A percentile compares a stretch with the other conserved stretches of the same genome.
phyloP scores from a whole-genome alignment of 345 rosid species.

The Gossypium sturtianum region DNA sequence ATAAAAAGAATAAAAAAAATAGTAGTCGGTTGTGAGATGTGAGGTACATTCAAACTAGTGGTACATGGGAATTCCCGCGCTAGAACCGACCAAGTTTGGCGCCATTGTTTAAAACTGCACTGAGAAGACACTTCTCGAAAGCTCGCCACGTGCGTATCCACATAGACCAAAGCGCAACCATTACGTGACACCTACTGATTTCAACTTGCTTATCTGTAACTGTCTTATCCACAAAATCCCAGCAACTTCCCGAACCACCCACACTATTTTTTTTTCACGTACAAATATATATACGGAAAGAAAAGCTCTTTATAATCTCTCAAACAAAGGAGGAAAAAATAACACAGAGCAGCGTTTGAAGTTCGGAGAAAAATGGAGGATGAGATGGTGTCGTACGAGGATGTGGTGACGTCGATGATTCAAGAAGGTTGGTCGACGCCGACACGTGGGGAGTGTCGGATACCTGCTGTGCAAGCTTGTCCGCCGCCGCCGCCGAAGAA shows the following conservation, averaged over 20 bases:
- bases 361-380: not conserved
- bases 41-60: not conserved
- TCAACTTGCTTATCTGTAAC: conserved; percentile 2
- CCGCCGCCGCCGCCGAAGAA: conserved; percentile 82
- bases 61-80: conserved; percentile 3
- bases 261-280: not conserved
- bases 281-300: not conserved
- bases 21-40: not conserved
- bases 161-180: conserved; percentile 1
- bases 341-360: not conserved
- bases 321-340: not conserved
- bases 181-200: not conserved
- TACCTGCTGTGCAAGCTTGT: conserved; percentile 38
- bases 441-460: conserved; percentile 35
- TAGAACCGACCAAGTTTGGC: not conserved
- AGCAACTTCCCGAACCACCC: conserved; percentile 3
- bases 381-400: not conserved
- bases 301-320: not conserved
- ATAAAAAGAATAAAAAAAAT: not conserved
- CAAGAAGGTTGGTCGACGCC: conserved; percentile 38
- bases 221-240: not conserved
- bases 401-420: not conserved
- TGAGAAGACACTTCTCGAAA: not conserved
- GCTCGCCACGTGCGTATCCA: conserved; percentile 10
- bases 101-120: not conserved